These are phyloP conservation scores for Leishmania tropica DNA, from an alignment of 208 protist genomes.

Conservation along the genomic window DNA sequence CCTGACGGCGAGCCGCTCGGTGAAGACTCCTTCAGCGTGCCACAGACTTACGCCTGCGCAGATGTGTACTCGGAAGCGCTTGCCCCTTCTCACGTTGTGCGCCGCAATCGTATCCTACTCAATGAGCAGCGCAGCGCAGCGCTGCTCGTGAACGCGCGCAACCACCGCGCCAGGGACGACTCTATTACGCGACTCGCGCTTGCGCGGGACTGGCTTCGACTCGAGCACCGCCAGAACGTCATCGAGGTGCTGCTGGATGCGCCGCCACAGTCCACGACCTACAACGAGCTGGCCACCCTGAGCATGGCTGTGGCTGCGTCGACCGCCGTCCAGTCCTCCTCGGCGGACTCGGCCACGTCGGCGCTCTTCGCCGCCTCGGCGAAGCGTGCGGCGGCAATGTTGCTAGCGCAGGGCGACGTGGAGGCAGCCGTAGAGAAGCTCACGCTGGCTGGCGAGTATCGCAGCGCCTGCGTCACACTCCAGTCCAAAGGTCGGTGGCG, in stretches of 20 bases:
- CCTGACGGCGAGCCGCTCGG: background rate
- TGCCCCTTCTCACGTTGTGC: slow-evolving; percentile 31
- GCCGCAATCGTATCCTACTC: slow-evolving; percentile 51
- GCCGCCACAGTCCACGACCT: slow-evolving; percentile 51
- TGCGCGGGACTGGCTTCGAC: slow-evolving; percentile 61
- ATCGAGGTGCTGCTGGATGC: slow-evolving; percentile 76
- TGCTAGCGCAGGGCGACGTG: slow-evolving; percentile 67
- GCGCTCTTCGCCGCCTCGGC: slow-evolving; percentile 48
- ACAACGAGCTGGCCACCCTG: slow-evolving; percentile 67
- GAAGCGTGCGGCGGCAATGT: slow-evolving; percentile 67
- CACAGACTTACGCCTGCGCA: slow-evolving; percentile 43
- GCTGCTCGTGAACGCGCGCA: slow-evolving; percentile 25
- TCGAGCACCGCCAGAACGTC: slow-evolving; percentile 50
- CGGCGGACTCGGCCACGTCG: slow-evolving; percentile 28
- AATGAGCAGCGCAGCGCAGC: slow-evolving; percentile 53
- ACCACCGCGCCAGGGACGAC: slow-evolving; percentile 48
- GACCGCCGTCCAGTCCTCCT: slow-evolving; percentile 7
- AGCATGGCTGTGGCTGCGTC: slow-evolving; percentile 63
- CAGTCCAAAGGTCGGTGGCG: slow-evolving; percentile 74
- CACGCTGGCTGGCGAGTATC: slow-evolving; percentile 60
- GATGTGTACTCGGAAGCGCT: slow-evolving; percentile 58
- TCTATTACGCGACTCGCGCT: slow-evolving; percentile 41
- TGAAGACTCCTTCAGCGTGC: background rate
- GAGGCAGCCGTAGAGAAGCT: slow-evolving; percentile 80
- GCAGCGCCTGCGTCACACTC: slow-evolving; percentile 58